Conservation (phyloP, 768 basidiomycete species). For the Gloeophyllum trabeum region DNA sequence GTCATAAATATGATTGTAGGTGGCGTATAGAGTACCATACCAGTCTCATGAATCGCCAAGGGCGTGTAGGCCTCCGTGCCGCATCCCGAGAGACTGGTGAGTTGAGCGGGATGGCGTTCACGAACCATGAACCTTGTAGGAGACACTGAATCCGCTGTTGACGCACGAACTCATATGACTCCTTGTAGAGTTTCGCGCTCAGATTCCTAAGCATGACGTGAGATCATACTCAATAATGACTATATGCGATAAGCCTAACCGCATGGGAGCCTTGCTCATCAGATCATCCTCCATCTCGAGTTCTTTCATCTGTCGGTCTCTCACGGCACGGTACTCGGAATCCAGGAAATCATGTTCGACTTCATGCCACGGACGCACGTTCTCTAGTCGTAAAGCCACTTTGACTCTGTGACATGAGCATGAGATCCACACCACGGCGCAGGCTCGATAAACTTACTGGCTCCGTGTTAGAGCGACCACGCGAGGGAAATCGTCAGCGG, state of each 20-base stretch:
- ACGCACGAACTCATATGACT: slow-evolving; percentile 83
- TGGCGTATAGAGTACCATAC: slow-evolving; percentile 25
- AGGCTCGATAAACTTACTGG: slow-evolving; percentile 46
- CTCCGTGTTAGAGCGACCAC: slow-evolving; percentile 70
- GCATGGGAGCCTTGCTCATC: slow-evolving; percentile 72
- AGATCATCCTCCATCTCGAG: slow-evolving; percentile 83
- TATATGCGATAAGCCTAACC: slow-evolving; percentile 38
- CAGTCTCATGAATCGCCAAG: slow-evolving; percentile 84
- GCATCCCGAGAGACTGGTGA: slow-evolving; percentile 34
- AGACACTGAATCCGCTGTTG: slow-evolving; percentile 85
- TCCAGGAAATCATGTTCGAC: slow-evolving; percentile 76
- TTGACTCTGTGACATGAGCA: slow-evolving; percentile 41
- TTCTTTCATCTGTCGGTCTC: slow-evolving; percentile 85
- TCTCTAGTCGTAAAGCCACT: slow-evolving; percentile 65
- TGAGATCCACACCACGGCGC: neutral
- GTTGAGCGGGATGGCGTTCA: slow-evolving; percentile 52
- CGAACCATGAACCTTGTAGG: slow-evolving; percentile 87
- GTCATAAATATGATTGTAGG: slow-evolving; percentile 1
- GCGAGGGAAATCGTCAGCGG: slow-evolving; percentile 63
- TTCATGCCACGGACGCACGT: slow-evolving; percentile 68
- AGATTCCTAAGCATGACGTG: slow-evolving; percentile 44
- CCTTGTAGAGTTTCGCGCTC: slow-evolving; percentile 76
- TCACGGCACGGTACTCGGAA: slow-evolving; percentile 74
- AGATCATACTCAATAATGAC: neutral
- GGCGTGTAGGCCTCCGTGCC: slow-evolving; percentile 44